A percentile compares a stretch with the other conserved stretches of the same genome.
These are phyloP conservation scores for Daldinia vernicosa DNA, from an alignment of 495 filamentous ascomycete species.

Conservation along the genomic window DNA sequence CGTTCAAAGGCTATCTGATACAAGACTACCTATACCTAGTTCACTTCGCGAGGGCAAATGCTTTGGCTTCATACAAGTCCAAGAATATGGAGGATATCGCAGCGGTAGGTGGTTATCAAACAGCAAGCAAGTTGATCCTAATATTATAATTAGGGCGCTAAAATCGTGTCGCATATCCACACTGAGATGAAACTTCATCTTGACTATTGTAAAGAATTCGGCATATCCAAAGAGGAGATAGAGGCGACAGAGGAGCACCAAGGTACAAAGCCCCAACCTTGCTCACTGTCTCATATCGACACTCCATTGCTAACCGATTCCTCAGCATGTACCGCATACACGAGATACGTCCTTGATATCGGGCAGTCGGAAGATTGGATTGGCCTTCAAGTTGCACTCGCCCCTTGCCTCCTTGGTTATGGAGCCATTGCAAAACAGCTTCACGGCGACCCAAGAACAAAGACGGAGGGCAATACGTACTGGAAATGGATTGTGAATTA, in stretches of 20 bases:
- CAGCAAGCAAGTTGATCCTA: constrained; percentile 1
- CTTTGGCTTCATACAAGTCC: constrained; percentile 83
- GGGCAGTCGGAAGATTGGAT: constrained; percentile 88
- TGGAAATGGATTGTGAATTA: constrained; percentile 93
- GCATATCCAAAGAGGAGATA: constrained; percentile 78
- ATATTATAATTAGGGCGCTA: constrained; percentile 62
- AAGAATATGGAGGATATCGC: constrained; percentile 76
- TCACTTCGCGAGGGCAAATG: constrained; percentile 86
- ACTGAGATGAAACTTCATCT: constrained; percentile 83
- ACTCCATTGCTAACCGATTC: constrained; percentile 35
- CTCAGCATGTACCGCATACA: constrained; percentile 76
- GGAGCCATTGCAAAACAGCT: constrained; percentile 76
- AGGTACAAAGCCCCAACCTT: constrained; percentile 54
- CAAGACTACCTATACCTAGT: constrained; percentile 93
- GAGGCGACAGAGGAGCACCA: constrained; percentile 75
- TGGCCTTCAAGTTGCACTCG: constrained; percentile 80
- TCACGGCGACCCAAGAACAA: constrained; percentile 62
- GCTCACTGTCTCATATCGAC: neutral
- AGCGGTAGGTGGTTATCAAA: constrained; percentile 55
- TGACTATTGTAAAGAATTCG: constrained; percentile 80
- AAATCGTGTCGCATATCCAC: constrained; percentile 76
- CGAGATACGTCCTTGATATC: constrained; percentile 85
- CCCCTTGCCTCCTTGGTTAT: constrained; percentile 89
- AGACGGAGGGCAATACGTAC: constrained; percentile 76
- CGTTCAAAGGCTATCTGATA: constrained; percentile 85